Evolutionary conservation across 129 eudicot genomes (phyloP), one percentile per base, ranked within the genome.

Genomic region (Helianthus tuberosus): DNA sequence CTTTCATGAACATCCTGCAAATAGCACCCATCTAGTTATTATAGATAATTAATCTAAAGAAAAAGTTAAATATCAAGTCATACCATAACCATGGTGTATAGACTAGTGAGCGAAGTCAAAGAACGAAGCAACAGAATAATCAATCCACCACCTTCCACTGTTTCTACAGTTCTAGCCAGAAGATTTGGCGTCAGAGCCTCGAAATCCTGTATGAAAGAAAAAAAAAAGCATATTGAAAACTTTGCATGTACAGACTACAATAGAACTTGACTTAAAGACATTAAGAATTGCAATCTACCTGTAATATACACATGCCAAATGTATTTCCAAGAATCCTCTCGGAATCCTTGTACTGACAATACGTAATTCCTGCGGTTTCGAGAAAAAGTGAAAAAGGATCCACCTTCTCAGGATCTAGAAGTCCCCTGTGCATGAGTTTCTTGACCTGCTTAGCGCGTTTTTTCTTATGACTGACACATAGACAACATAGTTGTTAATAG

Each of bases 11-110:
- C 98, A 84, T 94, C 98, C 98, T 93, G 89, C 57, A 74, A 53
- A 52, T 61, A 81, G 64, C 66, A 51, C 65, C 50, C 61, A 62
- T 66, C 77, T 20, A 73, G 82, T 68, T 72, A 38, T 12, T 29
- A 57, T 61, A 23, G 36, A 44, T 11, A 12, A 16, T 11, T 66
- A 20, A 62, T 23, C 68, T 12, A n/a, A 59, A 66, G 39, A 51
- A n/a, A 52, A 5, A 8, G 47, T 25, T 14, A 20, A 4, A 55
- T 43, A 25, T 66, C 23, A 44, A 58, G 13, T 51, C 82, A 8
- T 93, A 93, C 98, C 98, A 94, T 94, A 77, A 84, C 98, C 98
- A 94, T 94, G 79, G 98, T 86, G 86, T 73, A 90, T 35, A 94
- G 88, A 64, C 93, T 88, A 57, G 98, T 88, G 39, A 94, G 96